Conservation (phyloP, 345 rosid species). For the Populus deltoides region DNA sequence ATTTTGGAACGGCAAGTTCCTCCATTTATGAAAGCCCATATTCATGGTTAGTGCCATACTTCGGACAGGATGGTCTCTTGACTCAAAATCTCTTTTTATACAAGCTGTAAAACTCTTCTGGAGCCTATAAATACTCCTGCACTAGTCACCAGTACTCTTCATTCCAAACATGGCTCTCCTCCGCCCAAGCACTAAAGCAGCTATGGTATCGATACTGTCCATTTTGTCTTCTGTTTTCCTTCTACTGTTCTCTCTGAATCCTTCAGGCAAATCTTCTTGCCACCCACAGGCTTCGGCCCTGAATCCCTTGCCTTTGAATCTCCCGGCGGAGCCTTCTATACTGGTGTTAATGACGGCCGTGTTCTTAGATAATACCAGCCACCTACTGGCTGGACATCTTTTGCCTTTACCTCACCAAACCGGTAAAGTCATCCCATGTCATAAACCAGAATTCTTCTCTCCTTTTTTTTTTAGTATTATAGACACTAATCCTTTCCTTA, state of each 20-base stretch:
- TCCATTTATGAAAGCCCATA: not conserved
- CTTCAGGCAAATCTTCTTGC: not conserved
- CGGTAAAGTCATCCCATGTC: not conserved
- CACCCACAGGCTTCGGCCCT: not conserved
- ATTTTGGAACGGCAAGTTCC: too few species aligned
- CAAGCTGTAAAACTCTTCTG: too few species aligned
- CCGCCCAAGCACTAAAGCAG: not conserved
- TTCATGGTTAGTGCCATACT: not conserved
- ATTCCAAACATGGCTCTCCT: not conserved
- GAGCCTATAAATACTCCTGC: not conserved
- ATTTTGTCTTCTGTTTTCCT: not conserved
- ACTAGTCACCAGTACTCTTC: not conserved
- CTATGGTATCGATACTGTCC: not conserved
- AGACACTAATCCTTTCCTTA: not conserved
- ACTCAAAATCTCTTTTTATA: not conserved
- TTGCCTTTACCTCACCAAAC: not conserved
- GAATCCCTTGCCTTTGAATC: constrained; percentile 9
- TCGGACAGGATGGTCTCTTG: not conserved
- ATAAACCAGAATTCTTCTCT: not conserved
- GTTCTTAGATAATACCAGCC: not conserved
- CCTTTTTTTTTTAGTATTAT: not conserved
- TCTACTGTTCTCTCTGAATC: not conserved
- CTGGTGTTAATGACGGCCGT: not conserved
- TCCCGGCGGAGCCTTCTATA: not conserved
- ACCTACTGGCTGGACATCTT: not conserved